Evolutionary conservation across 768 basidiomycete species (phyloP).

Genomic region (Suillus placidus): DNA sequence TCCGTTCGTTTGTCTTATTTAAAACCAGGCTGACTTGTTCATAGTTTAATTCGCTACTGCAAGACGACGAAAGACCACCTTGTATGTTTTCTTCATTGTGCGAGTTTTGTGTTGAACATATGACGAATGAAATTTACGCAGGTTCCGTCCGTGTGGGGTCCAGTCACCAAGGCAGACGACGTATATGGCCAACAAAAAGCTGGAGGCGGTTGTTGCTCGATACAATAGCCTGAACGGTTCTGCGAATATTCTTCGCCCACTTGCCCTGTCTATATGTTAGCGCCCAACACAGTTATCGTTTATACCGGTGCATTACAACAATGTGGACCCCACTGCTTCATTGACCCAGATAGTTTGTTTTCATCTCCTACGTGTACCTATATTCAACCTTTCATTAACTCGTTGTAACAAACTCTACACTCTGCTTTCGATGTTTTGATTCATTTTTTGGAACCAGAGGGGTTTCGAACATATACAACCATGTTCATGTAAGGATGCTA

Average conservation of each 20-base stretch:
- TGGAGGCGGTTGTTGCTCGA: constrained; percentile 54
- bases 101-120: neutral
- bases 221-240: constrained; percentile 47
- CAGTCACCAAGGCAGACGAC: constrained; percentile 88
- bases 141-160: constrained; percentile 98
- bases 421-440: constrained; percentile 7
- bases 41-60: constrained; percentile 73
- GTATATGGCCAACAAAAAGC: constrained; percentile 80
- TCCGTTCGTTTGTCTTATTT: constrained; percentile 1
- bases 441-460: neutral
- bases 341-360: constrained; percentile 9
- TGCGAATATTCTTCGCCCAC: neutral
- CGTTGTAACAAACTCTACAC: neutral
- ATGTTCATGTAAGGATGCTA: neutral
- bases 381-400: constrained; percentile 15
- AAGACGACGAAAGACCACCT: constrained; percentile 74
- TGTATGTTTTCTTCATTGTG: constrained; percentile 38
- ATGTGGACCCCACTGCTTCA: constrained; percentile 16
- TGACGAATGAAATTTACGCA: constrained; percentile 36
- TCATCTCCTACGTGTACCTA: constrained; percentile 15
- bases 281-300: constrained; percentile 7
- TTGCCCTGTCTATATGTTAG: constrained; percentile 10
- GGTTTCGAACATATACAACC: neutral
- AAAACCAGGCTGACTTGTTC: constrained; percentile 10
- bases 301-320: constrained; percentile 25